Evolutionary conservation across 306 rosid genomes (phyloP), one percentile per base, ranked within the genome.

Genomic region (Prosopis cineraria): DNA sequence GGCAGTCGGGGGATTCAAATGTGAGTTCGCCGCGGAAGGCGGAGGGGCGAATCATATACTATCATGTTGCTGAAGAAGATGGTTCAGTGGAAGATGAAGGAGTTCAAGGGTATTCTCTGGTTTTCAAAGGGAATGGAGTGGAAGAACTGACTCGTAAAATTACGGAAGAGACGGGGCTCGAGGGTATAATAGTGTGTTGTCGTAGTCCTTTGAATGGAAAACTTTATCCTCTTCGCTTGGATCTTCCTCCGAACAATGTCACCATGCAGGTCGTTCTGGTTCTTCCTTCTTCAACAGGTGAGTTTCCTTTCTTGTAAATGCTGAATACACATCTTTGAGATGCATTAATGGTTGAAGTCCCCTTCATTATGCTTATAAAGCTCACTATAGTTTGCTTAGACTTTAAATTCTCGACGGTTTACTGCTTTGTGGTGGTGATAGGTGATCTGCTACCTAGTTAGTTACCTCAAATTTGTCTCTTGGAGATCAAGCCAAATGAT

Each of bases 221-320:
- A 78, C 90, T 95, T 3, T 83, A 68, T 72, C 98, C 98, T 41
- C 98, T 95, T 82, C 93, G 91, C 25, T 84, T 95, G 90, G 97
- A 92, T 83, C 97, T 95, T 75, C 98, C 98, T 81, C 98, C 98
- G 5, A 91, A 92, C 88, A 92, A 84, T 82, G 89, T 87, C 0
- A 86, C 88, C 3, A 91, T 95, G 96, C 89, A 85, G 3, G 91
- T 95, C 71, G 81, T 92, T 36, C 80, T 93, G 58, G 90, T 95
- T 80, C 88, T 84, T 24, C 83, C 89, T 0, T 71, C 83, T 24
- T 91, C 98, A 2, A 84, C 79, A 67, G 85, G 98, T 95, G 59
- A 88, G 84, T 76, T 84, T 53, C 25, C 27, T 14, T 50, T 39
- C 64, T 37, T 67, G 44, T 55, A 10, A 4, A 0, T 25, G 2